phyloP scores from a whole-genome alignment of 805 yeast species.

The Kuraishia piskuri region DNA sequence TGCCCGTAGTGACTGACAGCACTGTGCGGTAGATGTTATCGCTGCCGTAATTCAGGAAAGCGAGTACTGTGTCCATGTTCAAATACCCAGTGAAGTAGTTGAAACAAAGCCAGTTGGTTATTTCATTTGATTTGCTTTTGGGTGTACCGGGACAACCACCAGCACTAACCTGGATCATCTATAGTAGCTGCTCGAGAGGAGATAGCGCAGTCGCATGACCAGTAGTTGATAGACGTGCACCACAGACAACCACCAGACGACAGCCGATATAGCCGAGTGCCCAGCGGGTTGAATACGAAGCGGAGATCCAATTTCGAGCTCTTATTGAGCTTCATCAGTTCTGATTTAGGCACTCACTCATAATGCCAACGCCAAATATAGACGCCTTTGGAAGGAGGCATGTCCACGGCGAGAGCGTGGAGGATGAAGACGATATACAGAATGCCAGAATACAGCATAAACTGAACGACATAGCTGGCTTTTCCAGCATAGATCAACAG shows the following conservation, averaged over 20 bases:
- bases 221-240: neutral
- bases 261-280: neutral
- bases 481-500: neutral
- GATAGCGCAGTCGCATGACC: neutral
- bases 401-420: neutral
- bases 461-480: neutral
- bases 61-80: too few relatives aligned
- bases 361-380: constrained; percentile 1
- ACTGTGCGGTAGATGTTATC: neutral
- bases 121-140: too few relatives aligned
- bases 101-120: neutral
- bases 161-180: neutral
- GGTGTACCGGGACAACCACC: too few relatives aligned
- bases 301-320: too few relatives aligned
- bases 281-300: too few relatives aligned
- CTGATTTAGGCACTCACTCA: neutral
- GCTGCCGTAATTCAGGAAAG: neutral
- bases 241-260: neutral
- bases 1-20: neutral
- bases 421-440: neutral
- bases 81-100: too few relatives aligned
- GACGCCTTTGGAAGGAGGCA: neutral
- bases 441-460: neutral
- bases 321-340: neutral
- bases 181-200: too few relatives aligned